Conservation (phyloP, 1,284 basidiomycete genomes). For the Ceratobasidium sp. region DNA sequence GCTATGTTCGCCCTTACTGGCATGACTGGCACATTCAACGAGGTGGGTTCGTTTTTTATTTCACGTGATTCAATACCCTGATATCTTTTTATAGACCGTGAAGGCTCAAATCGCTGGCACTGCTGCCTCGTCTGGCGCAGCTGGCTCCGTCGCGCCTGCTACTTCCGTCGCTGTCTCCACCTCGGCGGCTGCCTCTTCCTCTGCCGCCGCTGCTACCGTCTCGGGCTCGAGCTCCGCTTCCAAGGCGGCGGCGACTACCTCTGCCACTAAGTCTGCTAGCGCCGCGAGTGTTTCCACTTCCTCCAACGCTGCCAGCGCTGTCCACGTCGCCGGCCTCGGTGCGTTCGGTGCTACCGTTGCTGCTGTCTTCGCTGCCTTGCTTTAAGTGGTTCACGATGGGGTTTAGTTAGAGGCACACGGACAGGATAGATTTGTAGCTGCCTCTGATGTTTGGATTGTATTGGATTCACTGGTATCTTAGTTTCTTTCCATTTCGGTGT, state of each 20-base stretch:
- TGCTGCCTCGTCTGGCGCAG: slow-evolving; percentile 17
- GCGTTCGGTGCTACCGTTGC: slow-evolving; percentile 34
- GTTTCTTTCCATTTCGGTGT: slow-evolving; percentile 21
- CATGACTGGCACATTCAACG: slow-evolving; percentile 51
- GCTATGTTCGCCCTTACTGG: slow-evolving; percentile 56
- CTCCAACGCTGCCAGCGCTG: slow-evolving; percentile 48
- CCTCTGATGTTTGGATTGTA: slow-evolving; percentile 23
- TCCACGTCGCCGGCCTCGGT: slow-evolving; percentile 32
- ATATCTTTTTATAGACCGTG: slow-evolving; percentile 21
- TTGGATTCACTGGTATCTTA: slow-evolving; percentile 39
- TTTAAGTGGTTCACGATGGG: slow-evolving; percentile 23
- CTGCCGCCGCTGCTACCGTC: not conserved
- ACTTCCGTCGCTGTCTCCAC: not conserved
- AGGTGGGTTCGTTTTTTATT: slow-evolving; percentile 21
- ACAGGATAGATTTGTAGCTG: slow-evolving; percentile 11
- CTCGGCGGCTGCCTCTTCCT: slow-evolving; percentile 4
- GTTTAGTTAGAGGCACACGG: slow-evolving; percentile 8
- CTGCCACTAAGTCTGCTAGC: not conserved
- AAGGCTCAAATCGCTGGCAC: slow-evolving; percentile 49
- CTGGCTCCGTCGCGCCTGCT: not conserved
- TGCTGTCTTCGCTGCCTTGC: slow-evolving; percentile 28
- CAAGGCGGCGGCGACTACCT: not conserved
- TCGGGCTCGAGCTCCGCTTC: not conserved
- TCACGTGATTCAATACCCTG: not conserved
- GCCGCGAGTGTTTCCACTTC: slow-evolving; percentile 27